phyloP scores from a whole-genome alignment of 1,284 basidiomycete species.

The Lignosus rhinocerotis region DNA sequence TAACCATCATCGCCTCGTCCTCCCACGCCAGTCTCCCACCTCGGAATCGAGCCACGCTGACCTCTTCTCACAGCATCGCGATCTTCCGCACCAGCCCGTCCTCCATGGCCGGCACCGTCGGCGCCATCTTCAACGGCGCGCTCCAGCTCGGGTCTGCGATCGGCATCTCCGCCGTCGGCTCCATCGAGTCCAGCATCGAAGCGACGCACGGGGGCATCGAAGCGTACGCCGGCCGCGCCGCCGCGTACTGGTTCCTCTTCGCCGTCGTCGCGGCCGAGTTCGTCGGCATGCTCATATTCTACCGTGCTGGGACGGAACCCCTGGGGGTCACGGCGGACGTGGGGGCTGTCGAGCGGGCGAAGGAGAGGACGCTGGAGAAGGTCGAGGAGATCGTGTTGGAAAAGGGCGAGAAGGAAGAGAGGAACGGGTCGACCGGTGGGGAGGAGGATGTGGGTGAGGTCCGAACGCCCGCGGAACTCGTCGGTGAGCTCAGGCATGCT shows the following conservation, averaged over 20 bases:
- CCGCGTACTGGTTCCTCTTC: conserved; percentile 52
- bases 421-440: not conserved
- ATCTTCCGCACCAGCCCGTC: conserved; percentile 49
- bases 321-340: not conserved
- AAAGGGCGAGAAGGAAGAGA: not conserved
- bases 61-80: conserved; percentile 41
- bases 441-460: not conserved
- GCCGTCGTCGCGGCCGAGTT: conserved; percentile 39
- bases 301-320: conserved; percentile 28
- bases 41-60: not conserved
- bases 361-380: conserved; percentile 13
- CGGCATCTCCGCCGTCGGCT: conserved; percentile 45
- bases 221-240: conserved; percentile 43
- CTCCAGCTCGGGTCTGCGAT: conserved; percentile 54
- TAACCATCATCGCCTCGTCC: not conserved
- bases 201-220: conserved; percentile 30
- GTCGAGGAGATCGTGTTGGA: conserved; percentile 8
- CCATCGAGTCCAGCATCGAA: conserved; percentile 50
- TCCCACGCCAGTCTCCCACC: conserved; percentile 9
- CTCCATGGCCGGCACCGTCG: conserved; percentile 51
- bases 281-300: conserved; percentile 41
- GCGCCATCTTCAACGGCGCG: conserved; percentile 56
- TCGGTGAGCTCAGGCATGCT: not conserved
- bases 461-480: not conserved
- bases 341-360: conserved; percentile 1